Base-by-base conservation (phyloP, 257 asterid species). In the Forsythia suspensa region DNA sequence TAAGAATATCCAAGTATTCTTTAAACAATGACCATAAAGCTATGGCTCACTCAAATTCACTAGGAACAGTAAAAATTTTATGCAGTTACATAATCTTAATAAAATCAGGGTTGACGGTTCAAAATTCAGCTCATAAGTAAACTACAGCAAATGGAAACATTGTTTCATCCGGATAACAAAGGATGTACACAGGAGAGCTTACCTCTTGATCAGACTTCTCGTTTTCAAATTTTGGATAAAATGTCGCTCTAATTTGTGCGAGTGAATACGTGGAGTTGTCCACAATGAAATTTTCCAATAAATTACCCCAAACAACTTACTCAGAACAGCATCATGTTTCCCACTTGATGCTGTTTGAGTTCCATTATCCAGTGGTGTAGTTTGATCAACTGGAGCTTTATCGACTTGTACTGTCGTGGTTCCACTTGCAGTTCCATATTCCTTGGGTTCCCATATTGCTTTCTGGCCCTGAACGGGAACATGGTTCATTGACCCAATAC, bases 121-220 rank as follows among this genome's bases (percentile, higher is more conserved):
- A n/a, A 44, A 43, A 21, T 34, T 24, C 29, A 51, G 21, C 15
- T 44, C 2, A 11, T 46, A 11, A 24, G 39, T 4, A 71, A 44
- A 4, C 24, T 8, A 74, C 24, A 48, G 51, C 48, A 37, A 10
- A 41, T 6, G 29, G 57, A 42, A 37, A 57, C 67, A 63, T 74
- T 63, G 72, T 79, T 79, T 48, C 71, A 51, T 44, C 63, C 44
- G 6, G 55, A 76, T 38, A 68, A 80, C 44, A 48, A 61, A 55
- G 73, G 69, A n/a, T 52, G 44, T 18, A 46, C 7, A 59, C 76
- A 68, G 70, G 59, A 81, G 21, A 70, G 71, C 82, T 80, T 83
- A 93, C 99, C 93, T 95, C 99, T 76, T 90, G 97, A 84, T 95
- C 99, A 52, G 99, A 90, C 86, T 93, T 93, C 91, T 93, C 99